Evolutionary conservation across 2,329 filamentous ascomycete species (phyloP).

Genomic region (Thermochaetoides dissita): DNA sequence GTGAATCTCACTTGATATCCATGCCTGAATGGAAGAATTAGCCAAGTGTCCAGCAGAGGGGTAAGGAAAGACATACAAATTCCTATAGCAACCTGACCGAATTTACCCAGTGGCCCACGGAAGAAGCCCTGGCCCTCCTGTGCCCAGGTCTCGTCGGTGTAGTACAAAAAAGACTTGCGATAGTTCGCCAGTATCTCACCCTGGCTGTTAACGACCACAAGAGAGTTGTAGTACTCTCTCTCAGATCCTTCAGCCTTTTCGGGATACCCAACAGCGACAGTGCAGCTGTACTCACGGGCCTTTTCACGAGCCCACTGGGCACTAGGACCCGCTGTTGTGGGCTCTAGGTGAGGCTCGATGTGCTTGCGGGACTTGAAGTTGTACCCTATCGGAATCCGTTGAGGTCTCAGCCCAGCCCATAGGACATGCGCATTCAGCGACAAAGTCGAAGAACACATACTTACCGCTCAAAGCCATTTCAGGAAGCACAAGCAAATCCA

Average conservation of each 20-base stretch:
- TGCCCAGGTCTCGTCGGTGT: constrained; percentile 49
- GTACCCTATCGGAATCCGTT: constrained; percentile 43
- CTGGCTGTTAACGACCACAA: constrained; percentile 40
- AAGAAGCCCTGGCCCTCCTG: constrained; percentile 42
- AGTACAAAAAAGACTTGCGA: constrained; percentile 44
- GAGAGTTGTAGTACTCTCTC: constrained; percentile 43
- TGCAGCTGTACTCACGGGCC: constrained; percentile 52
- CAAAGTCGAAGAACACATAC: constrained; percentile 9
- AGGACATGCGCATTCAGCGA: neutral
- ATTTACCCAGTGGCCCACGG: constrained; percentile 26
- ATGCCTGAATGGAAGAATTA: constrained; percentile 24
- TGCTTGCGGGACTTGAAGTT: constrained; percentile 58
- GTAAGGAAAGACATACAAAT: constrained; percentile 27
- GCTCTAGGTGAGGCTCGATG: constrained; percentile 57
- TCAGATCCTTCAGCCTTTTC: constrained; percentile 44
- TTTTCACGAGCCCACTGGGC: constrained; percentile 57
- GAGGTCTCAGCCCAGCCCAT: too few species aligned
- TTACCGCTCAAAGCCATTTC: constrained; percentile 64
- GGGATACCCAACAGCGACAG: constrained; percentile 60
- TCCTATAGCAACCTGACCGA: constrained; percentile 42
- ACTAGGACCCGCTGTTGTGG: constrained; percentile 48
- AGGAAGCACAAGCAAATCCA: constrained; percentile 61
- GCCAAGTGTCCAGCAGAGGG: too few species aligned
- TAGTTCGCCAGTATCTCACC: constrained; percentile 49
- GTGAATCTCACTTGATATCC: constrained; percentile 41